A percentile compares a stretch with the other conserved stretches of the same genome.
These are phyloP conservation scores for Coemansia nantahalensis DNA, from an alignment of 192 early-diverging fungal genomes.

Conservation along the genomic window DNA sequence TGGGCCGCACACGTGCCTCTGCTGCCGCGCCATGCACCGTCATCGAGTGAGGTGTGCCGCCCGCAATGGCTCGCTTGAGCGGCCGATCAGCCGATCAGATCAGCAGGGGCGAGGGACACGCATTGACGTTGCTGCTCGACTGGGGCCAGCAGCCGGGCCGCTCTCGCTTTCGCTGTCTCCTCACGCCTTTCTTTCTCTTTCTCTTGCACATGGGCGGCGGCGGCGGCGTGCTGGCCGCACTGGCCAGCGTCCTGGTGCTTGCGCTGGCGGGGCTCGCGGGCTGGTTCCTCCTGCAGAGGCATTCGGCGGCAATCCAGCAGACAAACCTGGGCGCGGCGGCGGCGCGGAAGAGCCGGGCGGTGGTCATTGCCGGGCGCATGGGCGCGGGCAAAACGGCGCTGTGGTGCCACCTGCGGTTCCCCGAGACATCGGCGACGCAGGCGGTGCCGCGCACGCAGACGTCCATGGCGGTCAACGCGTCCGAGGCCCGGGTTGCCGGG, in stretches of 20 bases:
- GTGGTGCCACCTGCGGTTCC: slow-evolving; percentile 41
- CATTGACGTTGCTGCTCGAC: too few relatives aligned
- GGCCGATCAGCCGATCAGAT: too few relatives aligned
- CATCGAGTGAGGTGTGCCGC: too few relatives aligned
- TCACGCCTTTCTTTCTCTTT: too few relatives aligned
- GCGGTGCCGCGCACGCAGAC: slow-evolving; percentile 31
- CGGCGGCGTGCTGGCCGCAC: not conserved
- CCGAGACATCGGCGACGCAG: not conserved
- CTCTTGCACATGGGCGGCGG: not conserved
- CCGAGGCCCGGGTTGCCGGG: slow-evolving; percentile 17
- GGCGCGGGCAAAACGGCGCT: slow-evolving; percentile 41
- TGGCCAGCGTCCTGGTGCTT: slow-evolving; percentile 2
- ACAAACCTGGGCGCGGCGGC: slow-evolving; percentile 23
- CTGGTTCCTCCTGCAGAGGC: slow-evolving; percentile 30
- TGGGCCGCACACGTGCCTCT: too few relatives aligned
- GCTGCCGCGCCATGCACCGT: too few relatives aligned
- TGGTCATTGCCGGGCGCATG: slow-evolving; percentile 35
- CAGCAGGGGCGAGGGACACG: too few relatives aligned
- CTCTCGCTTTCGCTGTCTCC: too few relatives aligned
- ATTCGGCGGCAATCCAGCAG: slow-evolving; percentile 42
- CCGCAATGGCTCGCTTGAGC: too few relatives aligned
- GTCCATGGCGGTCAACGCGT: slow-evolving; percentile 41
- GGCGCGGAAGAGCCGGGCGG: slow-evolving; percentile 11
- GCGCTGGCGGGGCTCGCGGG: slow-evolving; percentile 1
- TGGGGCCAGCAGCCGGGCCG: not conserved